Evolutionary conservation across 495 filamentous ascomycete species (phyloP), one percentile per base, ranked within the genome.

Genomic region (Penicillium herquei): DNA sequence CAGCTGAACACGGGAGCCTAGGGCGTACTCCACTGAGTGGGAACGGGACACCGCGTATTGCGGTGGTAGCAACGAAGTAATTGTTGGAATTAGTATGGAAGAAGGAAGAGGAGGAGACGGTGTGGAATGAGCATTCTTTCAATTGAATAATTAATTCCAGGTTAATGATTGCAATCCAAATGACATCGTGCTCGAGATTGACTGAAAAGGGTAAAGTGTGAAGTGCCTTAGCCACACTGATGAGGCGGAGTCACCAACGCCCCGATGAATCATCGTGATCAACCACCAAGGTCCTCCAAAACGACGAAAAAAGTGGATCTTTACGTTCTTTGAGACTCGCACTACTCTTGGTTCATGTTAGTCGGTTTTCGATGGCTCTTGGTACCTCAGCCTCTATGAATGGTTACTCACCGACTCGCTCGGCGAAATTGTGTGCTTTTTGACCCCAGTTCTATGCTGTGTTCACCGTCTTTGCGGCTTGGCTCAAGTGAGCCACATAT

Each of bases 1-100:
- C 61, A 64, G 62, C 64, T 67, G 58, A 67, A 67, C 49, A 32
- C 40, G 56, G 64, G 49, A 55, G 64, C 64, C 64, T 65, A 59
- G 39, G 12, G 34, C 34, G 18, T 21, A 18, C 47, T 34, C 33
- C 47, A 12, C 32, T 14, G 9, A 32, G 17, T 11, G 44, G 6
- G 34, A 13, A 37, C 34, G 11, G 13, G 47, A 49, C 47, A 49
- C 47, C 47, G 47, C 33, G n/a, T 3, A 12, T 49, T 39, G 21
- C 21, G 21, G 8, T 32, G 17, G n/a, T 39, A 35, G 8, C 40
- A 13, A 8, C 3, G 35, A 12, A 9, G 16, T n/a, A 0, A 7
- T 51, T 14, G 30, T 9, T 18, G 16, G 6, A 0, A 7, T 51
- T 14, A 40, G 7, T 51, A 51, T 51, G 49, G 33, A 2, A 18